Conservation (phyloP, 2,329 filamentous ascomycete genomes). For the Leptographium galeiforme region DNA sequence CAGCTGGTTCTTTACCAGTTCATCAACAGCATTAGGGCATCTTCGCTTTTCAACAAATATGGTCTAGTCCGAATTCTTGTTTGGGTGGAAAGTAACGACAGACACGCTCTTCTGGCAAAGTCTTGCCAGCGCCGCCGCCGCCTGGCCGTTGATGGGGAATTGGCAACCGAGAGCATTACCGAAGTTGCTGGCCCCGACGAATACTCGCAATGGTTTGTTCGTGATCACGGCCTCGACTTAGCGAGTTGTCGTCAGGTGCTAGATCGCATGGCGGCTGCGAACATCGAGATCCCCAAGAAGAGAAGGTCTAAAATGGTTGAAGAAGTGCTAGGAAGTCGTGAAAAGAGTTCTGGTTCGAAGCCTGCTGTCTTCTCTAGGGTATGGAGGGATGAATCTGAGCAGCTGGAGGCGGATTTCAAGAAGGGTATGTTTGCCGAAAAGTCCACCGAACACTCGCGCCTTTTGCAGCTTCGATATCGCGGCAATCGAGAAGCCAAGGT, state of each 20-base stretch:
- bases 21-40: conserved; percentile 41
- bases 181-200: conserved; percentile 31
- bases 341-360: too few relatives aligned
- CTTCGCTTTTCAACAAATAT: conserved; percentile 55
- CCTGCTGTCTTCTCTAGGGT: conserved; percentile 20
- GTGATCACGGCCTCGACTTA: conserved; percentile 34
- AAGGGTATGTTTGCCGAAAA: conserved; percentile 5
- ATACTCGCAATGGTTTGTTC: conserved; percentile 16
- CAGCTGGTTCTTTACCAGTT: conserved; percentile 49
- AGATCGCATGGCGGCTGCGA: conserved; percentile 31
- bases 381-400: conserved; percentile 27
- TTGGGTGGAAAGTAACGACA: conserved; percentile 53
- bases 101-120: conserved; percentile 45
- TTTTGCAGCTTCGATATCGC: conserved; percentile 9
- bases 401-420: conserved; percentile 20
- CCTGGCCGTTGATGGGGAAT: conserved; percentile 43
- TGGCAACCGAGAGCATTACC: conserved; percentile 43
- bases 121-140: conserved; percentile 41
- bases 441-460: not conserved
- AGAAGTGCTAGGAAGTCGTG: not conserved
- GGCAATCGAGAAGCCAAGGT: conserved; percentile 8
- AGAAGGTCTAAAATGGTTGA: conserved; percentile 24
- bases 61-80: conserved; percentile 69
- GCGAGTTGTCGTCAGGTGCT: conserved; percentile 27
- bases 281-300: conserved; percentile 28